These are phyloP conservation scores for Thermothielavioides terrestris DNA, from an alignment of 495 filamentous ascomycete genomes.

Conservation along the genomic window DNA sequence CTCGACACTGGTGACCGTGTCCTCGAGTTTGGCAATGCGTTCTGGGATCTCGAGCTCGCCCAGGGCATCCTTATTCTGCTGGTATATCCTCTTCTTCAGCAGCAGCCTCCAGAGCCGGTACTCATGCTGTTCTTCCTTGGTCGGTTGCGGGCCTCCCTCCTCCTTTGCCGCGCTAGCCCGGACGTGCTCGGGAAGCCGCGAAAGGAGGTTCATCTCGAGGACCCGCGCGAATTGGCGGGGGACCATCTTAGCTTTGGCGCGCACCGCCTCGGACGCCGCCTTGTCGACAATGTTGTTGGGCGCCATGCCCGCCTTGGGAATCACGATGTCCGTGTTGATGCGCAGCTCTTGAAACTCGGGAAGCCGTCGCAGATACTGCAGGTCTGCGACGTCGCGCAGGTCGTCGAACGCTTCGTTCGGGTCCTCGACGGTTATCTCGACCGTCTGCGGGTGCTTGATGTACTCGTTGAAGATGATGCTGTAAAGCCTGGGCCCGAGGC, in stretches of 20 bases:
- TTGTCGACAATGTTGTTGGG: constrained; percentile 55
- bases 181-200: constrained; percentile 54
- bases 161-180: constrained; percentile 25
- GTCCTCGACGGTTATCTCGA: constrained; percentile 90
- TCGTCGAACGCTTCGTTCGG: constrained; percentile 92
- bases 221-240: constrained; percentile 80
- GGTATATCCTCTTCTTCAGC: constrained; percentile 72
- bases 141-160: constrained; percentile 1
- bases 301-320: constrained; percentile 38
- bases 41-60: constrained; percentile 69
- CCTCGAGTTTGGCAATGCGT: constrained; percentile 71
- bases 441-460: constrained; percentile 50
- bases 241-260: constrained; percentile 63
- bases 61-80: constrained; percentile 66
- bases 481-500: constrained; percentile 76
- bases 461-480: constrained; percentile 61
- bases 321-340: constrained; percentile 37
- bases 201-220: constrained; percentile 82
- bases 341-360: constrained; percentile 45
- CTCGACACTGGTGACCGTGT: constrained; percentile 66
- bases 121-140: constrained; percentile 32
- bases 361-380: constrained; percentile 51
- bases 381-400: constrained; percentile 75
- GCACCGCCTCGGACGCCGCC: constrained; percentile 50
- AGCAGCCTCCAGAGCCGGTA: constrained; percentile 80